Base-by-base conservation (phyloP, 2,329 filamentous ascomycete species). In the Camillea tinctor region DNA sequence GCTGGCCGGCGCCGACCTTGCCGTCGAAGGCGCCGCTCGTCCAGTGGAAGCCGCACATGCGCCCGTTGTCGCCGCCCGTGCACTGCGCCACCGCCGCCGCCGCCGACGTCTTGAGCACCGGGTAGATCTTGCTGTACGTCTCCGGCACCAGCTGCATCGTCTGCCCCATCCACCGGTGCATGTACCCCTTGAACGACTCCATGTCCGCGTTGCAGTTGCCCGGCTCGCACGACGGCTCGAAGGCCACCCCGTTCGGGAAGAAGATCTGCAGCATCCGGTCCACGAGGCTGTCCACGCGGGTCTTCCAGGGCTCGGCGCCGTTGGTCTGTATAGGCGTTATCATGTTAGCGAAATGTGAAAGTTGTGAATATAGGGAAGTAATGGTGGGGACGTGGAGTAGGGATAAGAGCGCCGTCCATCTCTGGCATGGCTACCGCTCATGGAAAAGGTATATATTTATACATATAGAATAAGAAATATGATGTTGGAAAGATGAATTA, bases 101-200 rank as follows among this genome's bases (percentile, higher is more conserved):
- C 5, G 88, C 79, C 1, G 88, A 89, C 0, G 76, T 80, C 58
- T 77, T 76, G 6, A 92, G 77, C 30, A 85, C 80, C 0, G 85
- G 81, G 59, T 84, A 75, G 64, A 92, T 86, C 17, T 71, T 76
- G 1, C 80, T 74, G 49, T 74, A 74, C 0, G 84, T 86, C 52
- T 80, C 81, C 0, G 89, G 88, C 0, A 85, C 87, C n/a, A 91
- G 59, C 65, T 88, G 80, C 1, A 84, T 82, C 1, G 84, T 80
- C 21, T 82, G 79, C 3, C 84, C 80, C 66, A 92, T 77, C 86
- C 88, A 90, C 49, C 87, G 83, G 66, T 86, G 81, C 19, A 91
- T 78, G 60, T 88, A 87, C 48, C 88, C 88, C 74, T 91, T 91
- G 82, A 89, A 93, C 1, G 85, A 85, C 61, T 85, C 75, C 80